A percentile compares a stretch with the other conserved stretches of the same genome.
Evolutionary conservation across 495 filamentous ascomycete genomes (phyloP).

Genomic region (Penicillium argentinense): DNA sequence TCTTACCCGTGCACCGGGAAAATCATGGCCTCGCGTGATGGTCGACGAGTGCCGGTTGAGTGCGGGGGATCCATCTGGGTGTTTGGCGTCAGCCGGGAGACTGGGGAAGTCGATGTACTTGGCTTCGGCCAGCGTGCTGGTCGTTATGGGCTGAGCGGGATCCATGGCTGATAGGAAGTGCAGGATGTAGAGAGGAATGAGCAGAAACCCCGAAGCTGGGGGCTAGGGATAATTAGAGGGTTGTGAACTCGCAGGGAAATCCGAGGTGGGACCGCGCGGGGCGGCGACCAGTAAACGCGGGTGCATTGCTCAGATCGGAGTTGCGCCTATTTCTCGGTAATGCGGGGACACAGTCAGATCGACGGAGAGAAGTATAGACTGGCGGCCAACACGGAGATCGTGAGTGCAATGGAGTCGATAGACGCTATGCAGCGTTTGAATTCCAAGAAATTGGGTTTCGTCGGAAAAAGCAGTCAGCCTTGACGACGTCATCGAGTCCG

Average conservation of each 20-base stretch:
- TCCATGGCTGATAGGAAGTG: conserved; percentile 21
- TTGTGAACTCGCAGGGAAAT: conserved; percentile 24
- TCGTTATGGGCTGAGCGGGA: conserved; percentile 19
- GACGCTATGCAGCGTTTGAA: too few species aligned
- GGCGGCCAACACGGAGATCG: too few species aligned
- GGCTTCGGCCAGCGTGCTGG: conserved; percentile 38
- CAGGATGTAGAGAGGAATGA: not conserved
- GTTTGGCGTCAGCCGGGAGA: conserved; percentile 54
- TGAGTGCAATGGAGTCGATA: too few species aligned
- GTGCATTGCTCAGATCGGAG: conserved; percentile 27
- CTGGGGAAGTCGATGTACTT: conserved; percentile 63
- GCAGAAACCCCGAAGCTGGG: too few species aligned
- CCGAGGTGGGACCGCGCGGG: conserved; percentile 26
- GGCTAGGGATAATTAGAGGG: too few species aligned
- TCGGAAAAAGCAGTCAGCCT: too few species aligned
- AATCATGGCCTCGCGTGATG: conserved; percentile 84
- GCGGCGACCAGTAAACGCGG: conserved; percentile 17
- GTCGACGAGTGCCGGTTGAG: conserved; percentile 72
- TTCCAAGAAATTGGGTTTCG: too few species aligned
- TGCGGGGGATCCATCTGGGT: conserved; percentile 59
- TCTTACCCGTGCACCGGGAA: conserved; percentile 82
- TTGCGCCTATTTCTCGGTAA: conserved; percentile 26
- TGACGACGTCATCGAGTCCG: too few species aligned
- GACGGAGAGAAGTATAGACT: not conserved
- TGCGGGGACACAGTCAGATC: not conserved